Conservation (phyloP, 768 basidiomycete species). For the Hericium coralloides region DNA sequence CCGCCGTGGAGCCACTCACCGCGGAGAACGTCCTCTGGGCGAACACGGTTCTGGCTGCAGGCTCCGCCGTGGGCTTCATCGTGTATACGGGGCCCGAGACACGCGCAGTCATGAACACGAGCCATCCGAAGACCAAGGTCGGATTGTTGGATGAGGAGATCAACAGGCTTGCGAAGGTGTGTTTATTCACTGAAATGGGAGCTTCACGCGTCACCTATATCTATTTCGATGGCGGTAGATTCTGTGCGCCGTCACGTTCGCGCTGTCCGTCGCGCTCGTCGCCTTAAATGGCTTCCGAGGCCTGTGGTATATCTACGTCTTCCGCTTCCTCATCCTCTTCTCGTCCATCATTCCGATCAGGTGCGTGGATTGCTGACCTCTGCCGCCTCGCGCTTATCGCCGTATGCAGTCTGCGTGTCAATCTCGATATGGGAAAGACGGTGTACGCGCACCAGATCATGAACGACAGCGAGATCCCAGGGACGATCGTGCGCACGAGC, state of each 20-base stretch:
- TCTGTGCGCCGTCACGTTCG: slow-evolving; percentile 89
- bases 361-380: slow-evolving; percentile 31
- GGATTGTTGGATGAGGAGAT: slow-evolving; percentile 91
- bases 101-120: slow-evolving; percentile 97
- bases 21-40: slow-evolving; percentile 96
- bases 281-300: slow-evolving; percentile 96
- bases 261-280: slow-evolving; percentile 82
- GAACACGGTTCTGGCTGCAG: slow-evolving; percentile 95
- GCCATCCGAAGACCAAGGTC: slow-evolving; percentile 91
- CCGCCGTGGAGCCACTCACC: slow-evolving; percentile 74
- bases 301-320: slow-evolving; percentile 91
- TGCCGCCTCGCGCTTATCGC: background rate
- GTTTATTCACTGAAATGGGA: slow-evolving; percentile 5
- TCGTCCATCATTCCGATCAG: slow-evolving; percentile 99
- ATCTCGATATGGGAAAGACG: slow-evolving; percentile 99
- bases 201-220: too few relatives aligned
- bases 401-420: slow-evolving; percentile 78
- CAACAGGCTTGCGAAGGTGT: slow-evolving; percentile 88
- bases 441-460: slow-evolving; percentile 95
- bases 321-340: slow-evolving; percentile 95
- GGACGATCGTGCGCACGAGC: slow-evolving; percentile 94
- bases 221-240: slow-evolving; percentile 42
- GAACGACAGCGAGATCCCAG: slow-evolving; percentile 86
- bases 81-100: slow-evolving; percentile 95
- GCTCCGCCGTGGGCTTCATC: slow-evolving; percentile 85